Evolutionary conservation across 2,329 filamentous ascomycete species (phyloP).

Genomic region (Phaeosphaeriaceae sp.): DNA sequence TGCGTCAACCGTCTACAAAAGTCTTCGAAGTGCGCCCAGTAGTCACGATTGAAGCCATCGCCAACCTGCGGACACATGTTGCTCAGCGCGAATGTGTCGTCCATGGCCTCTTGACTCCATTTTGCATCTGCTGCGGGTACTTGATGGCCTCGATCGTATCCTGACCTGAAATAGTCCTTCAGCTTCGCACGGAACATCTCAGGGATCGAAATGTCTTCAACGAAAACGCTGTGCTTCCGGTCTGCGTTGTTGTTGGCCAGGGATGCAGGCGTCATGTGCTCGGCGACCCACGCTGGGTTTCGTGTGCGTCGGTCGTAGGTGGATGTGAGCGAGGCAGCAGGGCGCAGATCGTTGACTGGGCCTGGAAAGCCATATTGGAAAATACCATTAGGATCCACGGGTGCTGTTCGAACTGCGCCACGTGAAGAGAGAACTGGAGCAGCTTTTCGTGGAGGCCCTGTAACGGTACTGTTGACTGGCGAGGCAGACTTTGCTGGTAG

Average conservation of each 20-base stretch:
- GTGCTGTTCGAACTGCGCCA: conserved; percentile 30
- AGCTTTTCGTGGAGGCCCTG: conserved; percentile 30
- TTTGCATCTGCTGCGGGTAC: conserved; percentile 95
- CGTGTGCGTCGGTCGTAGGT: conserved; percentile 88
- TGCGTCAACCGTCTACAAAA: conserved; percentile 86
- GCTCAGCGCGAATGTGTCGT: conserved; percentile 88
- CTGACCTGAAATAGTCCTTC: conserved; percentile 92
- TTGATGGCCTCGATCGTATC: conserved; percentile 96
- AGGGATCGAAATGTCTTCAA: conserved; percentile 81
- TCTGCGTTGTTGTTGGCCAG: conserved; percentile 77
- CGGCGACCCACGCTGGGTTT: conserved; percentile 90
- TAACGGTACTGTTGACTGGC: conserved; percentile 45
- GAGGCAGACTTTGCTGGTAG: conserved; percentile 30
- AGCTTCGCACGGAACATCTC: conserved; percentile 87
- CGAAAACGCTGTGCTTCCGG: conserved; percentile 81
- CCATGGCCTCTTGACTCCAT: conserved; percentile 93
- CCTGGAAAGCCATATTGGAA: conserved; percentile 80
- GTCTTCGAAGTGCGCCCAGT: conserved; percentile 99
- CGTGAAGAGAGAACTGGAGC: conserved; percentile 35
- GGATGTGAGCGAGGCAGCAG: conserved; percentile 78
- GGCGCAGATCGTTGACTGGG: conserved; percentile 81
- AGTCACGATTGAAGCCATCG: conserved; percentile 97
- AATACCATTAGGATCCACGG: conserved; percentile 58
- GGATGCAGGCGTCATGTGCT: conserved; percentile 93
- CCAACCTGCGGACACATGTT: conserved; percentile 99